Base-by-base conservation (phyloP, 192 early-diverging fungal genomes). In the Gryganskiella cystojenkinii region DNA sequence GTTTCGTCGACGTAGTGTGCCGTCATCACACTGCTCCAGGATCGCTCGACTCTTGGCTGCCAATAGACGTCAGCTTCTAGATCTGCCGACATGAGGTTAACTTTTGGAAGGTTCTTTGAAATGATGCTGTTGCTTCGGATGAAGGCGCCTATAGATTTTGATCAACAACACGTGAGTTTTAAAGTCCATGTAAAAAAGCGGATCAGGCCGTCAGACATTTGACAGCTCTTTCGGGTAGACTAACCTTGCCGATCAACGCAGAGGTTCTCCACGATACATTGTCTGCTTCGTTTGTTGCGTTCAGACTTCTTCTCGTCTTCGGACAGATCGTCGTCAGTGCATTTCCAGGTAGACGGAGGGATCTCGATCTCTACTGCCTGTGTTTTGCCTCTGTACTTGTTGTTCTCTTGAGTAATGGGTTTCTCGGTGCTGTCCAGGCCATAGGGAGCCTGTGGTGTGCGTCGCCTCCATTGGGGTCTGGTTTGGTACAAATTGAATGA, bases 1-100 rank as follows among this genome's bases (percentile, higher is more conserved):
- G 67, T 79, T 24, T 83, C 72, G 42, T 81, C 54, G 27, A 83
- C 69, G 56, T 61, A 68, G 9, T 65, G 68, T 6, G 52, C 68
- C 17, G 27, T 28, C 3, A 34, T 53, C 2, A 30, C 14, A 3
- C 35, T 52, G 3, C 50, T 27, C 24, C 22, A 44, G 0, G 40
- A 45, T 5, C 15, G 4, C 9, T 42, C 13, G 10, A 70, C 13
- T 43, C 46, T 9, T 25, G 68, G 68, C 35, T 61, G 34, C 68
- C 68, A 70, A 51, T 53, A 61, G 35, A 37, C 40, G 50, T 70
- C 68, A 4, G 57, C 3, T 1, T 17, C 22, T 19, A 40, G 34
- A 9, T 55, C 57, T 5, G 68, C 2, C 14, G 57, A 61, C 30
- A 70, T 54, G 40, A 70, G 27, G 20, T 70, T 70, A 11, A 63